Conservation (phyloP, 2,329 filamentous ascomycete species). For the Curvularia eragrostidis region DNA sequence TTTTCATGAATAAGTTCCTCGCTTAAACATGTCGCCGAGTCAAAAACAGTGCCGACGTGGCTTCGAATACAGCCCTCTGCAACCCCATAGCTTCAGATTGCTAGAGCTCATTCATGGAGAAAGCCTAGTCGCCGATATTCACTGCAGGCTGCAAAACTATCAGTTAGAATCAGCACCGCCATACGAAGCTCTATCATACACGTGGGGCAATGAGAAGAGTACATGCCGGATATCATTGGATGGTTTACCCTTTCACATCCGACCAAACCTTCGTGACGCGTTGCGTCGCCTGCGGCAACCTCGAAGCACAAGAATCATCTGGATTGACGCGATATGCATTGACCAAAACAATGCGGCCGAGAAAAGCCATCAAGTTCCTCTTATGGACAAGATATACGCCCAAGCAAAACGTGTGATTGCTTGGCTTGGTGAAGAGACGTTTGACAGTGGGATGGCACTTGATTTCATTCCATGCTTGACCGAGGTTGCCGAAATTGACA, state of each 20-base stretch:
- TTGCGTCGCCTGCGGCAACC: slow-evolving; percentile 1
- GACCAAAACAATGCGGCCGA: slow-evolving; percentile 1
- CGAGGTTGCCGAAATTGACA: not conserved
- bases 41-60: slow-evolving; percentile 12
- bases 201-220: slow-evolving; percentile 2
- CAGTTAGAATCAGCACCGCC: slow-evolving; percentile 13
- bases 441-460: not conserved
- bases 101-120: slow-evolving; percentile 13
- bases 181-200: slow-evolving; percentile 8
- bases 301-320: not conserved
- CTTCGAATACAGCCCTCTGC: slow-evolving; percentile 15
- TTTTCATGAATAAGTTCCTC: not conserved
- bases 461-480: not conserved
- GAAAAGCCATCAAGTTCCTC: not conserved
- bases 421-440: not conserved
- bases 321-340: slow-evolving; percentile 2
- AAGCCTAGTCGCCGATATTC: slow-evolving; percentile 13
- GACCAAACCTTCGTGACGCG: slow-evolving; percentile 9
- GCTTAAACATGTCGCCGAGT: slow-evolving; percentile 5
- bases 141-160: slow-evolving; percentile 14
- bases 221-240: slow-evolving; percentile 10
- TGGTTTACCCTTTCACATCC: slow-evolving; percentile 8
- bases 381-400: not conserved
- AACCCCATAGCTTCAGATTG: slow-evolving; percentile 13
- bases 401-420: not conserved